A percentile compares a stretch with the other conserved stretches of the same genome.
phyloP scores from a whole-genome alignment of 345 rosid genomes.

The Camelina neglecta region DNA sequence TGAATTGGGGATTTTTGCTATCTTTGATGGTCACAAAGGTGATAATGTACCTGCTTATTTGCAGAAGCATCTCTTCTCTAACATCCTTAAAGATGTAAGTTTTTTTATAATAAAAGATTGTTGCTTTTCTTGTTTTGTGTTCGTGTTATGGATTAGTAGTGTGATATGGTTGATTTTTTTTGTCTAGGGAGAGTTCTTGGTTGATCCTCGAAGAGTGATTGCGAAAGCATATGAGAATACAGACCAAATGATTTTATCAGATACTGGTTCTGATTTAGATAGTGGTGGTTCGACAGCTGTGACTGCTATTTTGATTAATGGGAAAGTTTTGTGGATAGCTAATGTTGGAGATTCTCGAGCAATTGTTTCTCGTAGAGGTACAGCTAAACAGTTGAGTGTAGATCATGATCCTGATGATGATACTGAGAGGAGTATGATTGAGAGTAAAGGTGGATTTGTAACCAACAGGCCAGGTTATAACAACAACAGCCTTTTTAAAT shows the following conservation, averaged over 20 bases:
- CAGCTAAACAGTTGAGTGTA: slow-evolving; percentile 57
- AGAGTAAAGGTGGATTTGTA: slow-evolving; percentile 76
- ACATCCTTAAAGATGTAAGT: slow-evolving; percentile 69
- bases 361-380: slow-evolving; percentile 56
- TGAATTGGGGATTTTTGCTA: slow-evolving; percentile 76
- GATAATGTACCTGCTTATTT: slow-evolving; percentile 64
- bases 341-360: slow-evolving; percentile 78
- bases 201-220: slow-evolving; percentile 62
- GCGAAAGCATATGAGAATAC: slow-evolving; percentile 70
- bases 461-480: slow-evolving; percentile 72
- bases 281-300: slow-evolving; percentile 84
- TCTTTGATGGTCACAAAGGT: slow-evolving; percentile 83
- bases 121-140: not conserved
- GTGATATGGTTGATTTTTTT: slow-evolving; percentile 25
- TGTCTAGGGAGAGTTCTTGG: slow-evolving; percentile 66
- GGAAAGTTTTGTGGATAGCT: slow-evolving; percentile 61
- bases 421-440: slow-evolving; percentile 66
- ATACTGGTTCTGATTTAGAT: slow-evolving; percentile 53
- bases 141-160: not conserved
- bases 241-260: slow-evolving; percentile 66
- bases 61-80: slow-evolving; percentile 70
- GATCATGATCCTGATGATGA: slow-evolving; percentile 70
- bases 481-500: not conserved
- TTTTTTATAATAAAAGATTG: not conserved
- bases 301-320: slow-evolving; percentile 68